Evolutionary conservation across 2,329 filamentous ascomycete genomes (phyloP).

Genomic region (Stemphylium lycopersici): DNA sequence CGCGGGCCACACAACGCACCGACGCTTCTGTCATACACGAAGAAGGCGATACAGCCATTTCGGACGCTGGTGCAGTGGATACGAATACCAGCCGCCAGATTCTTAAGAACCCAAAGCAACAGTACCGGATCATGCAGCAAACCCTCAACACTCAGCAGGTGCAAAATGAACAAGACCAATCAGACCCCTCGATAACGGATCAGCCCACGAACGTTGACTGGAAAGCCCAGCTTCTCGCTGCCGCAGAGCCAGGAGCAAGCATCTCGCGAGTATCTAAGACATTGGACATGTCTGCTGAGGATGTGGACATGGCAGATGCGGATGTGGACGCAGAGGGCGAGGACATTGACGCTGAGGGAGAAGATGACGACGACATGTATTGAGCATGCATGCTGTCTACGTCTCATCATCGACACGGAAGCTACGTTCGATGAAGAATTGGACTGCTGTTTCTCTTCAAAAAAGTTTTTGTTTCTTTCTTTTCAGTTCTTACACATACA

Average conservation of each 20-base stretch:
- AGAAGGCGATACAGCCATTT: neutral
- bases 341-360: constrained; percentile 31
- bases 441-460: neutral
- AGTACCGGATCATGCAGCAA: constrained; percentile 27
- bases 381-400: neutral
- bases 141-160: constrained; percentile 5
- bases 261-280: constrained; percentile 1
- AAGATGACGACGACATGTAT: constrained; percentile 26
- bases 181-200: neutral
- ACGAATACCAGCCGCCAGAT: constrained; percentile 18
- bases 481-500: neutral
- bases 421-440: neutral
- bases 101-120: constrained; percentile 23
- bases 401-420: neutral
- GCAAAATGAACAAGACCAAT: neutral
- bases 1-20: neutral
- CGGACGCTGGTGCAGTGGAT: neutral
- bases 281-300: neutral
- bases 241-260: neutral
- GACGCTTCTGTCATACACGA: neutral
- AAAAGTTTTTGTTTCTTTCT: constrained; percentile 1
- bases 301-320: constrained; percentile 21
- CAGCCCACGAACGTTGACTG: neutral
- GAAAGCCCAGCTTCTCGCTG: neutral
- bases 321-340: constrained; percentile 15